These are phyloP conservation scores for Pleurotus tuoliensis DNA, from an alignment of 768 basidiomycete species.

Conservation along the genomic window DNA sequence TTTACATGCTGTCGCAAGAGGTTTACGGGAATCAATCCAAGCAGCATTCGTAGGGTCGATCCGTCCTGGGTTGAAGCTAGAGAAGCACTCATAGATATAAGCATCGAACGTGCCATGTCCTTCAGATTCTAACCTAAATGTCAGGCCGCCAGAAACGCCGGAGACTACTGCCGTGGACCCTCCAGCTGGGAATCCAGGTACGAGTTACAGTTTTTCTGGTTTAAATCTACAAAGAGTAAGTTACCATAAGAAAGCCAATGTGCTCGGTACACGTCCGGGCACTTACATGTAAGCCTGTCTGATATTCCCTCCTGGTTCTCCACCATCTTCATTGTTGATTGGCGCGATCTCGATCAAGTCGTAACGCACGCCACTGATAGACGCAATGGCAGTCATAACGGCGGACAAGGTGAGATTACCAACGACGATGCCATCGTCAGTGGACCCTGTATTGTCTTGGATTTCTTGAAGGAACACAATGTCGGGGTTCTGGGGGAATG, in stretches of 20 bases:
- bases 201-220: slow-evolving; percentile 44
- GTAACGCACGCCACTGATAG: slow-evolving; percentile 38
- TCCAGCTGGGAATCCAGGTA: slow-evolving; percentile 42
- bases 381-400: slow-evolving; percentile 46
- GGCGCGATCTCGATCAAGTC: slow-evolving; percentile 47
- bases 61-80: slow-evolving; percentile 60
- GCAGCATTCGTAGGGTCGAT: slow-evolving; percentile 53
- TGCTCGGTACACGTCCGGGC: neutral
- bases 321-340: slow-evolving; percentile 52
- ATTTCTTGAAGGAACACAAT: slow-evolving; percentile 28
- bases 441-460: neutral
- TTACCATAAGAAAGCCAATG: neutral
- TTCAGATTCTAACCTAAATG: slow-evolving; percentile 34
- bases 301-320: slow-evolving; percentile 61
- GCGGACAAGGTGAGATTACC: slow-evolving; percentile 6
- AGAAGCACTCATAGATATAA: neutral
- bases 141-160: slow-evolving; percentile 22
- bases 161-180: slow-evolving; percentile 32
- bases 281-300: slow-evolving; percentile 52
- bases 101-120: neutral
- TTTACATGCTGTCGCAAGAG: slow-evolving; percentile 55
- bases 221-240: slow-evolving; percentile 30
- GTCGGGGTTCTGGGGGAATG: slow-evolving; percentile 47
- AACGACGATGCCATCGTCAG: neutral
- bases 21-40: slow-evolving; percentile 57